phyloP scores from a whole-genome alignment of 2,329 filamentous ascomycete genomes.

The Kalmusia sp. region DNA sequence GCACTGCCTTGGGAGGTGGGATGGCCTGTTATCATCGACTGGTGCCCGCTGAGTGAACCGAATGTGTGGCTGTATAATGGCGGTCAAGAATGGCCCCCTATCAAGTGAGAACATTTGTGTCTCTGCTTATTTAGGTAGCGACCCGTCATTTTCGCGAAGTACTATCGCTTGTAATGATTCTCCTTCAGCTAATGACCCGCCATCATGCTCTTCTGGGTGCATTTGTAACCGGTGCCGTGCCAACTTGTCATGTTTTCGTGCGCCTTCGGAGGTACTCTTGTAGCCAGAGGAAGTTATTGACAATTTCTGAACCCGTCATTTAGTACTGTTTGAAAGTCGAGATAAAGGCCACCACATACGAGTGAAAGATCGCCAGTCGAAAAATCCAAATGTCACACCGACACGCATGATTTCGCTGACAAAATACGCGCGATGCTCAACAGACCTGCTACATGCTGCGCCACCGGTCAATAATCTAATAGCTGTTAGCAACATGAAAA shows the following conservation, averaged over 20 bases:
- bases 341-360: not conserved
- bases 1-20: too few relatives aligned
- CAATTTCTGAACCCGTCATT: not conserved
- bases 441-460: slow-evolving; percentile 11
- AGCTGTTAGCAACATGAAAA: not conserved
- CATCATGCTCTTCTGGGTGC: too few relatives aligned
- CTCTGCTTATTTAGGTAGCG: too few relatives aligned
- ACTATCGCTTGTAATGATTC: too few relatives aligned
- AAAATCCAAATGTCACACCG: slow-evolving; percentile 12
- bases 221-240: too few relatives aligned
- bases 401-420: slow-evolving; percentile 19
- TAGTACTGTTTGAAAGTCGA: not conserved
- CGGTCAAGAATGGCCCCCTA: too few relatives aligned
- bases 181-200: too few relatives aligned
- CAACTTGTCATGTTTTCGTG: not conserved
- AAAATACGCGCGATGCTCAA: slow-evolving; percentile 15
- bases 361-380: slow-evolving; percentile 13
- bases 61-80: too few relatives aligned
- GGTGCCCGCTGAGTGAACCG: too few relatives aligned
- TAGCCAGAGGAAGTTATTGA: slow-evolving; percentile 6
- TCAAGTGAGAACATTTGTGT: too few relatives aligned
- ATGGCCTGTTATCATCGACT: too few relatives aligned
- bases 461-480: slow-evolving; percentile 11
- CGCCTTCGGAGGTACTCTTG: slow-evolving; percentile 1
- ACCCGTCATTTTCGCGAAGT: too few relatives aligned